phyloP scores from a whole-genome alignment of 2,329 filamentous ascomycete species.

The Paraphaeosphaeria minitans region DNA sequence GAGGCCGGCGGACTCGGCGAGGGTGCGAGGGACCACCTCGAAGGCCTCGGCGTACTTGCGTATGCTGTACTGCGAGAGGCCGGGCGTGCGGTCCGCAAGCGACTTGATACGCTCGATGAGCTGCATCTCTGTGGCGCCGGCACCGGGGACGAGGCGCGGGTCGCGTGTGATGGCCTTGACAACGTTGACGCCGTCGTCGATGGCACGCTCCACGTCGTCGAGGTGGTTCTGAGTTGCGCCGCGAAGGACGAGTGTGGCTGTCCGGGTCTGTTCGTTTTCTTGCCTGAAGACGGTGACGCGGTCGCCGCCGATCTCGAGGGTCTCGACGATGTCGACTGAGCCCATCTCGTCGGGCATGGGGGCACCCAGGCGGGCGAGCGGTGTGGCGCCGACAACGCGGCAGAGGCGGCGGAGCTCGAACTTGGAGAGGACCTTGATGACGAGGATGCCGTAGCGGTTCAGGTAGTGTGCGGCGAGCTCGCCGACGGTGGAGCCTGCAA shows the following conservation, averaged over 20 bases:
- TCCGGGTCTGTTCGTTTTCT: constrained; percentile 89
- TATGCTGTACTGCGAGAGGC: constrained; percentile 93
- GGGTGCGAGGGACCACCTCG: constrained; percentile 90
- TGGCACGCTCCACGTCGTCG: constrained; percentile 93
- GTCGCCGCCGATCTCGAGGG: constrained; percentile 95
- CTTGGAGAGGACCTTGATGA: constrained; percentile 97
- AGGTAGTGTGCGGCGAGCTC: constrained; percentile 97
- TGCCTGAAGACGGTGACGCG: constrained; percentile 98
- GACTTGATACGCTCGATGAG: constrained; percentile 90
- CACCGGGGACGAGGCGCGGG: constrained; percentile 86
- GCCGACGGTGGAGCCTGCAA: constrained; percentile 91
- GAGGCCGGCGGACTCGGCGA: constrained; percentile 92
- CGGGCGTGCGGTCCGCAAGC: constrained; percentile 89
- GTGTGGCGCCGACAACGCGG: constrained; percentile 93
- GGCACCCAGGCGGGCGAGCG: constrained; percentile 91
- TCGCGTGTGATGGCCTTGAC: constrained; percentile 98
- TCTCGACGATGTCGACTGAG: constrained; percentile 91
- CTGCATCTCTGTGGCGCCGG: constrained; percentile 92
- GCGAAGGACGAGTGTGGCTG: constrained; percentile 89
- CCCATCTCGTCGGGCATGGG: constrained; percentile 99
- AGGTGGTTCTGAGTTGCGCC: constrained; percentile 98
- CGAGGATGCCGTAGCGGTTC: constrained; percentile 93
- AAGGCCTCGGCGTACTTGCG: constrained; percentile 97
- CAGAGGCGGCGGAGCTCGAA: constrained; percentile 95
- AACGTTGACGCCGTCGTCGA: constrained; percentile 97